Evolutionary conservation across 768 basidiomycete genomes (phyloP).

Genomic region (Calvatia gigantea): DNA sequence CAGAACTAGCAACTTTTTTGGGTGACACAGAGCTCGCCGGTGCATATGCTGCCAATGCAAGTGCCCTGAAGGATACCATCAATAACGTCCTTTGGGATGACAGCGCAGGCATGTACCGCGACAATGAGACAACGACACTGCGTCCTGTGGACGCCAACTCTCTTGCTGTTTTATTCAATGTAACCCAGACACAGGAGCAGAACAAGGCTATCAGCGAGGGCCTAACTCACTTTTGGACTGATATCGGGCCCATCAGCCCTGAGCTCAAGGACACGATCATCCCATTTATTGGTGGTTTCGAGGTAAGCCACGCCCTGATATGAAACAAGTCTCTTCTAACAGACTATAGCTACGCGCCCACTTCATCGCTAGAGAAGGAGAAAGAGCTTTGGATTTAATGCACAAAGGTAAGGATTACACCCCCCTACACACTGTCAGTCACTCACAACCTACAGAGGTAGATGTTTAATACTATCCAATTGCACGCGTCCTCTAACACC

Average conservation of each 20-base stretch:
- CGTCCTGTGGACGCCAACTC: conserved; percentile 50
- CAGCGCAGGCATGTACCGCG: conserved; percentile 39
- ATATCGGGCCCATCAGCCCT: conserved; percentile 42
- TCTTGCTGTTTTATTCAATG: conserved; percentile 43
- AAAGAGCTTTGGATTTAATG: conserved; percentile 41
- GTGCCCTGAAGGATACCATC: conserved; percentile 35
- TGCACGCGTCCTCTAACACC: too few species aligned
- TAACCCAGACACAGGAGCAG: conserved; percentile 36
- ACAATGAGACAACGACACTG: conserved; percentile 38
- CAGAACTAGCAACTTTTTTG: conserved; percentile 31
- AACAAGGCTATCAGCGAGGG: conserved; percentile 39
- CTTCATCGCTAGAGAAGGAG: conserved; percentile 42
- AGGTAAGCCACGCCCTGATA: conserved; percentile 32
- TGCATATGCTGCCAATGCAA: conserved; percentile 29
- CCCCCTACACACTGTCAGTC: too few species aligned
- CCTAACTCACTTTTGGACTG: conserved; percentile 44
- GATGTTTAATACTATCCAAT: too few species aligned
- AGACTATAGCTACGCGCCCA: conserved; percentile 36
- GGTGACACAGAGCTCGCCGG: conserved; percentile 21
- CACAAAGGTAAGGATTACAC: conserved; percentile 28
- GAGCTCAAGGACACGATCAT: conserved; percentile 50
- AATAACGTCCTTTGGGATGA: conserved; percentile 44
- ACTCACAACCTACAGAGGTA: too few species aligned
- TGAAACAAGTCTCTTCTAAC: neutral
- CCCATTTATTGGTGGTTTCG: conserved; percentile 49